Evolutionary conservation across 176 grass and related monocot genomes (phyloP), one percentile per base, ranked within the genome.

Genomic region (Ensete ventricosum): DNA sequence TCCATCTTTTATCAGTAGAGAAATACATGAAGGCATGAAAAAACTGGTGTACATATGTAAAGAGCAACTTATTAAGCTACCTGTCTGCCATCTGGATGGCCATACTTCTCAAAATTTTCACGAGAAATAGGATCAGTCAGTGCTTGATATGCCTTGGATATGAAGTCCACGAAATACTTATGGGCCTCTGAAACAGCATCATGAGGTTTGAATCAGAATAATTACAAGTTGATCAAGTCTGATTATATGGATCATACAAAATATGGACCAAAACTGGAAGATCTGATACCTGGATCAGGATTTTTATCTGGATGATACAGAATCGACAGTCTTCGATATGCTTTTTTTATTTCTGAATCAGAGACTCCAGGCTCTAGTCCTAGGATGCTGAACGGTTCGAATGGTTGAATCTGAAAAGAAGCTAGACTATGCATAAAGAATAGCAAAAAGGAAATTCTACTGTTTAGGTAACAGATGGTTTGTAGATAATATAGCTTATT

Each of bases 31-130:
- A 73, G 3, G 52, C 51, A 54, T 55, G 52, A 10, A 27, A 73
- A 53, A 73, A 73, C 24, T 57, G 48, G 3, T 17, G 34, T 54
- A 79, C 49, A 76, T 13, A 76, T 14, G 21, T 8, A 72, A 51
- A 24, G 17, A 72, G 70, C 16, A 71, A 2, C 29, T 71, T 16
- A 85, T 87, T 84, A 51, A 70, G 17, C 8, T 70, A 99, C 95
- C 95, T 99, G 95, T n/a, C 95, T 81, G 24, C 95, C 95, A 91
- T 99, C 95, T 52, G 95, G 95, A 73, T 99, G 95, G 58, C 95
- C 95, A 84, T 99, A 99, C 80, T 99, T 99, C 78, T 99, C 95
- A 91, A 91, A 99, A 81, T 99, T 99, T 74, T 94, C 91, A 81
- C 95, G 95, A 84, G 90, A 99, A 77, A 87, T 73, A 67, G 90